Evolutionary conservation across 306 rosid species (phyloP), one percentile per base, ranked within the genome.

Genomic region (Trifolium fragiferum): DNA sequence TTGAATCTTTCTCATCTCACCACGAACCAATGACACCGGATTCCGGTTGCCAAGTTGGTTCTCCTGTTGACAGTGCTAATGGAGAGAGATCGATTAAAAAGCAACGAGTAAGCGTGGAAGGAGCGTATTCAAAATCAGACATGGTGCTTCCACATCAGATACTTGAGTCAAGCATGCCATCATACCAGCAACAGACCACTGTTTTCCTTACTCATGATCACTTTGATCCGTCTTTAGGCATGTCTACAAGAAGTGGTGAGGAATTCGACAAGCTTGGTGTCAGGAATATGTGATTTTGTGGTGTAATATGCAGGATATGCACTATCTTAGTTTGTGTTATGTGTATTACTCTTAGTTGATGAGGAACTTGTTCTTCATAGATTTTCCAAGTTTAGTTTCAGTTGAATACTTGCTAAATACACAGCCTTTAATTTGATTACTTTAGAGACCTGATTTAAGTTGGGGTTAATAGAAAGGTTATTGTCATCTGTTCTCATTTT

Each of bases 11-110:
- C 66, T 92, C 96, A 25, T 90, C 99, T 59, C 92, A 58, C 76
- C 90, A 84, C 10, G 99, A 91, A 68, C 99, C 99, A 3, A 51
- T 69, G 75, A 92, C 96, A 7, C 99, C 99, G 7, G 99, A 94
- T 90, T 94, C 99, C 3, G 83, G 86, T 25, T 93, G 93, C 83
- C 92, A 80, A 66, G 81, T 54, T 63, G 81, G 84, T 67, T 89
- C 88, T 69, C 94, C 92, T 57, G 68, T 72, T 53, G 95, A 89
- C 76, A 90, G 93, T 57, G 88, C 95, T 20, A 78, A 82, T n/a
- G 89, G 59, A 14, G 90, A 89, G 85, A 86, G 87, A 75, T 76
- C 75, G 14, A 60, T 35, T 20, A 91, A 90, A 89, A 90, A 90
- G 86, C 97, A 78, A 68, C 50, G 81, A 76, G 84, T 83, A 54